Conservation (phyloP, 2,329 filamentous ascomycete species). For the Zymoseptoria pseudotritici region DNA sequence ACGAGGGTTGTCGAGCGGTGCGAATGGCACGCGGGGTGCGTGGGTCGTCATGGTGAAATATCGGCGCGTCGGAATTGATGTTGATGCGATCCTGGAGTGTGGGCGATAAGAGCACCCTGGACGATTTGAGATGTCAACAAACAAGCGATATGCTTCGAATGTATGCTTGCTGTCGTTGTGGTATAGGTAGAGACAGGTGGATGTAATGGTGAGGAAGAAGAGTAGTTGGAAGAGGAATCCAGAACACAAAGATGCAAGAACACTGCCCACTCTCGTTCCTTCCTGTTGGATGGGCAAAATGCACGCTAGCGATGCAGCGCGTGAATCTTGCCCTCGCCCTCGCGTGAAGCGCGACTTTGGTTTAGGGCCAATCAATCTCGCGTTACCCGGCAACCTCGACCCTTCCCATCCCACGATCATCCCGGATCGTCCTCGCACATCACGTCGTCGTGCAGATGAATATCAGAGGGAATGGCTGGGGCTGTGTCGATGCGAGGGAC, state of each 20-base stretch:
- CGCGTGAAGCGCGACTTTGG: not conserved
- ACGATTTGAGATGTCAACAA: not conserved
- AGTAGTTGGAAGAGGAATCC: not conserved
- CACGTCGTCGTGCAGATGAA: not conserved
- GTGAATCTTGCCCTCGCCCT: not conserved
- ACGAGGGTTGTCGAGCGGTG: conserved; percentile 60
- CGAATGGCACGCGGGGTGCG: conserved; percentile 61
- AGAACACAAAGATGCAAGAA: not conserved
- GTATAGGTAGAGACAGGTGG: not conserved
- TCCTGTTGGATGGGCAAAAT: not conserved
- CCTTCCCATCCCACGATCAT: not conserved
- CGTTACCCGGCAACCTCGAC: not conserved
- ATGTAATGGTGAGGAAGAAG: not conserved
- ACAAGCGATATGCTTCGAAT: not conserved
- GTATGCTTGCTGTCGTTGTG: not conserved
- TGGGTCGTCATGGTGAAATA: conserved; percentile 23
- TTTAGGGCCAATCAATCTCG: not conserved
- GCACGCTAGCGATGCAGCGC: not conserved
- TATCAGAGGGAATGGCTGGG: not conserved
- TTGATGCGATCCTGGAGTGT: not conserved
- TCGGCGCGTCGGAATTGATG: conserved; percentile 2
- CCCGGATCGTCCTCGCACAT: not conserved
- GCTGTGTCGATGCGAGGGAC: not conserved
- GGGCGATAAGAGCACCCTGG: not conserved
- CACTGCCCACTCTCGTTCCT: not conserved